Conservation (phyloP, 2,329 filamentous ascomycete genomes). For the Geosmithia flava region DNA sequence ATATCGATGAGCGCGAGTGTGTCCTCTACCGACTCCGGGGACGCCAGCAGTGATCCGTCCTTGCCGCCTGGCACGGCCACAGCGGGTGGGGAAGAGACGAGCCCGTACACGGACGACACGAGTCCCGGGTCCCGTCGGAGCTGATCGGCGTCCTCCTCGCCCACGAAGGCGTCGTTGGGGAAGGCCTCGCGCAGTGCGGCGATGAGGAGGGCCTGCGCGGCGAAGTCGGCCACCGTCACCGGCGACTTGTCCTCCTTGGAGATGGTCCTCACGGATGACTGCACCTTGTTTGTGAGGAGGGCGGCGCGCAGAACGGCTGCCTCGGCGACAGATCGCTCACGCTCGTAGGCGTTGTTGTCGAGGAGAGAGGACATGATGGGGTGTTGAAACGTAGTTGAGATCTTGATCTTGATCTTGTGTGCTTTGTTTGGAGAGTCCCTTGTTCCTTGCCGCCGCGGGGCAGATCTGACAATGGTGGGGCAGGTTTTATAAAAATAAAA, state of each 20-base stretch:
- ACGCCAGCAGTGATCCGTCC: slow-evolving; percentile 7
- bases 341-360: slow-evolving; percentile 7
- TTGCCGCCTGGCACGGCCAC: slow-evolving; percentile 5
- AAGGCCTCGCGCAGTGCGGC: slow-evolving; percentile 38
- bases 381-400: background rate
- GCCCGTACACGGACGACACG: slow-evolving; percentile 39
- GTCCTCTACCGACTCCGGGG: slow-evolving; percentile 33
- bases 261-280: slow-evolving; percentile 30
- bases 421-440: too few species aligned
- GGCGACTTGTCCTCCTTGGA: slow-evolving; percentile 46
- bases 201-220: slow-evolving; percentile 49
- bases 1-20: slow-evolving; percentile 51
- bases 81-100: slow-evolving; percentile 23
- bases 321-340: slow-evolving; percentile 20
- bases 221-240: slow-evolving; percentile 53
- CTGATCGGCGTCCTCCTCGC: slow-evolving; percentile 44
- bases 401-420: too few species aligned
- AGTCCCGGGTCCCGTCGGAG: slow-evolving; percentile 35
- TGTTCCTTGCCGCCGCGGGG: too few species aligned
- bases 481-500: too few species aligned
- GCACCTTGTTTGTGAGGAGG: slow-evolving; percentile 38
- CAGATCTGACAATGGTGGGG: too few species aligned
- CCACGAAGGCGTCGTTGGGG: slow-evolving; percentile 44
- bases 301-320: slow-evolving; percentile 42
- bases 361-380: slow-evolving; percentile 7